Percentiles rank a stretch among this genome's conserved stretches.
Conservation (phyloP, 2,329 filamentous ascomycete genomes). For the Albifimbria verrucaria region DNA sequence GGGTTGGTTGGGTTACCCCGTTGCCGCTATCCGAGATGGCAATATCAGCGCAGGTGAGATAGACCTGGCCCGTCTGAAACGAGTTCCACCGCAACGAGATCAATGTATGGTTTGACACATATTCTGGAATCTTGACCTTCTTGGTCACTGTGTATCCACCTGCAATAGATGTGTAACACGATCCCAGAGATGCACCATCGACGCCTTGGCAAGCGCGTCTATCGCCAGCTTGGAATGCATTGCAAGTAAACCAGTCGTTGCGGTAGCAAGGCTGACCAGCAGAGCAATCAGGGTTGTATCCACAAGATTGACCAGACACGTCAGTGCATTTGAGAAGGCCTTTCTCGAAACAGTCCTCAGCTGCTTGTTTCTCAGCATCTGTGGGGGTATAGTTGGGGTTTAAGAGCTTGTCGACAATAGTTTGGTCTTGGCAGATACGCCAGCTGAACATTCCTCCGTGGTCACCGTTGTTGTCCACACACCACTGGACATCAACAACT, state of each 20-base stretch:
- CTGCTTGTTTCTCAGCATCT: conserved; percentile 47
- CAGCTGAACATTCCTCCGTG: conserved; percentile 56
- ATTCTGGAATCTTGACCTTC: conserved; percentile 47
- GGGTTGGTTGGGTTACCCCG: conserved; percentile 13
- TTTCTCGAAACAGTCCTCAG: conserved; percentile 48
- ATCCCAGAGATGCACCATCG: conserved; percentile 38
- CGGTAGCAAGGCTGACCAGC: conserved; percentile 40
- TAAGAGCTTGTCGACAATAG: conserved; percentile 47
- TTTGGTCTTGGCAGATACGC: conserved; percentile 50
- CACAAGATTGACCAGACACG: conserved; percentile 46
- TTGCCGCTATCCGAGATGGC: conserved; percentile 29
- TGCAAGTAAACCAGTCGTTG: conserved; percentile 55
- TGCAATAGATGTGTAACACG: conserved; percentile 48
- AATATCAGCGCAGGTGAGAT: conserved; percentile 51
- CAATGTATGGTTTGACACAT: conserved; percentile 45
- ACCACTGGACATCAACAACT: conserved; percentile 50
- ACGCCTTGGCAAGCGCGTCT: conserved; percentile 43
- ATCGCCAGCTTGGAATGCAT: conserved; percentile 30
- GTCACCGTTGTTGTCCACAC: conserved; percentile 53
- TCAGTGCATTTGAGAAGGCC: conserved; percentile 47
- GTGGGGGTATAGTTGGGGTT: conserved; percentile 45
- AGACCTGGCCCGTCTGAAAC: conserved; percentile 51
- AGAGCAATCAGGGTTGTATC: conserved; percentile 44
- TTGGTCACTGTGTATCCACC: conserved; percentile 52
- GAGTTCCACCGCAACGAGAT: conserved; percentile 53